Percentiles rank a stretch among this genome's conserved stretches.
phyloP scores from a whole-genome alignment of 208 protist genomes.

The Acanthamoeba triangularis region DNA sequence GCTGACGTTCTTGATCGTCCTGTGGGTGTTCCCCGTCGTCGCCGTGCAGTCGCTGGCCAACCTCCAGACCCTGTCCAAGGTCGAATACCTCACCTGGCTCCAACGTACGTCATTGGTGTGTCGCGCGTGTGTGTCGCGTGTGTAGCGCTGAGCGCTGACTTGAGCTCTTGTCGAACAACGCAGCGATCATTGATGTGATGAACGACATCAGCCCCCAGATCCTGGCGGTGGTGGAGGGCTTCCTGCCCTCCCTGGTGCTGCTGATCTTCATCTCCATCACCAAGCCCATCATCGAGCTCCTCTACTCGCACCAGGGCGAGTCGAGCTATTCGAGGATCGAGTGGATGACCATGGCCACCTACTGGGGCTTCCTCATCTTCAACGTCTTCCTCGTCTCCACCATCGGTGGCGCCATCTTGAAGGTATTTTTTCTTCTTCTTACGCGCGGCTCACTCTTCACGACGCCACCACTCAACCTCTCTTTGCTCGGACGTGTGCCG shows the following conservation, averaged over 20 bases:
- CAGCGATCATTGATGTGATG: neutral
- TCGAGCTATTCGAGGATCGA: constrained; percentile 19
- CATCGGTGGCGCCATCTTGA: constrained; percentile 2
- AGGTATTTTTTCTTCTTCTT: neutral
- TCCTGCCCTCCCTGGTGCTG: constrained; percentile 32
- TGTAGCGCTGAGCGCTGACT: neutral
- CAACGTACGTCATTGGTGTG: neutral
- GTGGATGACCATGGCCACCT: constrained; percentile 62
- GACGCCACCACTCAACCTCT: neutral
- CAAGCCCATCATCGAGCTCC: constrained; percentile 56
- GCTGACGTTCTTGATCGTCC: constrained; percentile 20
- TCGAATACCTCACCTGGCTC: constrained; percentile 49
- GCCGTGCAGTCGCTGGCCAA: constrained; percentile 31
- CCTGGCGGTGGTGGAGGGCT: constrained; percentile 20
- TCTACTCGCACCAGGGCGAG: constrained; percentile 34
- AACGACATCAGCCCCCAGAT: constrained; percentile 25
- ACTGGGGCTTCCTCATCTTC: constrained; percentile 49
- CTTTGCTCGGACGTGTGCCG: neutral
- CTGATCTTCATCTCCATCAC: constrained; percentile 69
- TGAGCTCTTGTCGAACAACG: neutral
- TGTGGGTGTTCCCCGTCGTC: constrained; percentile 46
- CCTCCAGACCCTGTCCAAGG: neutral
- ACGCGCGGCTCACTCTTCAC: neutral
- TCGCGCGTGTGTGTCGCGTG: neutral
- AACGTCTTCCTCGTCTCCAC: constrained; percentile 71